Evolutionary conservation across 1,139 yeast species (phyloP), one percentile per base, ranked within the genome.

Genomic region (Yarrowia galli): DNA sequence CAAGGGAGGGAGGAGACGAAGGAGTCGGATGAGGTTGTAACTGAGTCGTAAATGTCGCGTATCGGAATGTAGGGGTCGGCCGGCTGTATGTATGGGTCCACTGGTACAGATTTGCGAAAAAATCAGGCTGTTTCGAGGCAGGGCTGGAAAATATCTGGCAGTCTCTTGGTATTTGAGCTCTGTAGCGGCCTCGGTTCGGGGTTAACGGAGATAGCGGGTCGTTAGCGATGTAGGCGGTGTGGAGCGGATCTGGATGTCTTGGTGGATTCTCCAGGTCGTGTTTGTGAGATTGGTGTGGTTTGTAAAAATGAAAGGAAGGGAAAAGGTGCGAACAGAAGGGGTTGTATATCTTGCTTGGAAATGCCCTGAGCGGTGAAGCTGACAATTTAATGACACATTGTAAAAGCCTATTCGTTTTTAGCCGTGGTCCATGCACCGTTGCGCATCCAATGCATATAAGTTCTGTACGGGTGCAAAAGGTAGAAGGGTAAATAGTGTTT

Each of bases 171-270:
- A 13, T 15, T 42, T n/a, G 22, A 18, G 22, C 20, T 12, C 28
- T 25, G 28, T 20, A 3, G n/a, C 7, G 58, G 58, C 58, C 58
- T 51, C 58, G 58, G 58, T 35, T 53, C 60, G 60, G 60, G 60
- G 60, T 53, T 53, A 53, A 23, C 60, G 60, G 60, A 53, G 60
- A 36, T 53, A 53, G 28, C 22, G 1, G 25, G 20, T 18, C 3
- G 22, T 32, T 2, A 4, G 42, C 12, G 43, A 5, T 32, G 23
- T 8, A 18, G 56, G 25, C 22, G n/a, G 7, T 18, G 10, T 32
- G 16, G 40, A 2, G 42, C 40, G 40, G n/a, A 25, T 46, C 51
- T 12, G 35, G 8, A 38, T 2, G 15, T 48, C 13, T 51, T n/a
- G 13, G 18, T 25, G n/a, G 25, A 13, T 20, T 43, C 28, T 7